Evolutionary conservation across 208 protist species (phyloP), one percentile per base, ranked within the genome.

Genomic region (Leishmania lainsoni): DNA sequence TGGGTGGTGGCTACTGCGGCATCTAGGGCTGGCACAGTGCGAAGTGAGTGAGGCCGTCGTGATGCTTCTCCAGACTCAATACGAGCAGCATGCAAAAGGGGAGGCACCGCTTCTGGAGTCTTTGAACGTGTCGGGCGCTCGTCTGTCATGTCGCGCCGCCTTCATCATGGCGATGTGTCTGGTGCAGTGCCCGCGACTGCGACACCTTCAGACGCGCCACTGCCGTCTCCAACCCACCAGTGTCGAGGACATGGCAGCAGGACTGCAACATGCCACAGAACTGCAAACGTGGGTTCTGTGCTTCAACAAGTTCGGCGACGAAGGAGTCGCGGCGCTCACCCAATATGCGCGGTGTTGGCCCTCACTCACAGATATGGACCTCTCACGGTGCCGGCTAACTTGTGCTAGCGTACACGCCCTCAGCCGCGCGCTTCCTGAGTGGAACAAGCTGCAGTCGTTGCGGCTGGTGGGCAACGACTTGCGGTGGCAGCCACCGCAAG

Each of bases 341-440:
- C 71, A 73, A 74, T 81, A 90, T 35, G 86, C 80, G 39, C 74
- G 71, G 76, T 82, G 74, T 72, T 96, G 93, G 91, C 83, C 88
- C 12, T 78, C 79, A 17, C 82, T 96, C 82, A 75, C 82, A 26
- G 77, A 81, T 56, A 81, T 96, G 29, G 90, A 96, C 66, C 59
- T 95, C 26, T 92, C 93, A 4, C 90, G 93, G 22, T 96, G 93
- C 78, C 87, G 91, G n/a, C 75, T 96, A 54, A 95, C 93, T 8
- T 80, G 74, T 17, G 75, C 70, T 16, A 87, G 78, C 58, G 69
- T 94, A 26, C 39, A 16, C 3, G 65, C 81, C 42, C 77, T 96
- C 58, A 83, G 78, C 45, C 51, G 49, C 5, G 90, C 81, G 35
- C 54, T 95, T 39, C 80, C 83, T 14, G 49, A 81, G 20, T 78